Evolutionary conservation across 2,329 filamentous ascomycete genomes (phyloP).

Genomic region (Falciphora oryzae): DNA sequence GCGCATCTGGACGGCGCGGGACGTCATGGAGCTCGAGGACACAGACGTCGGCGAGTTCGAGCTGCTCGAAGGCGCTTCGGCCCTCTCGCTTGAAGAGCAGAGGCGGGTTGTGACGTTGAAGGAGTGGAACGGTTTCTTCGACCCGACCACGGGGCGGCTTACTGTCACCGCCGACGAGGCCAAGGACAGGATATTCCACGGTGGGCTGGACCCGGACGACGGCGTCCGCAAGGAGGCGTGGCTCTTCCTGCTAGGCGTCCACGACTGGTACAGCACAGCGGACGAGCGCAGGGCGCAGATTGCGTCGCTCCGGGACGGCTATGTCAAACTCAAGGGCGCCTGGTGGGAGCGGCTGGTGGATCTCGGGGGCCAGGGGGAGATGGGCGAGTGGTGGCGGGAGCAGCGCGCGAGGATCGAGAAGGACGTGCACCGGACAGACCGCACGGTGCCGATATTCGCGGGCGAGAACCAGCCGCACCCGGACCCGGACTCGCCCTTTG

Average conservation of each 20-base stretch:
- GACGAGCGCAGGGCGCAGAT: slow-evolving; percentile 80
- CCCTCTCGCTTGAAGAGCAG: slow-evolving; percentile 68
- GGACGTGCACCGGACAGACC: slow-evolving; percentile 95
- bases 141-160: slow-evolving; percentile 65
- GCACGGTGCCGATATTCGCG: slow-evolving; percentile 88
- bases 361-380: slow-evolving; percentile 69
- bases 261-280: slow-evolving; percentile 84
- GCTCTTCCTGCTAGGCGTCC: slow-evolving; percentile 87
- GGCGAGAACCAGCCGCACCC: slow-evolving; percentile 96
- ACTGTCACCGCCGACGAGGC: slow-evolving; percentile 83
- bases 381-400: slow-evolving; percentile 95
- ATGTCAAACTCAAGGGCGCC: slow-evolving; percentile 83
- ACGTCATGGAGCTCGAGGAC: slow-evolving; percentile 89
- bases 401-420: slow-evolving; percentile 94
- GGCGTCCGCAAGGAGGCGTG: slow-evolving; percentile 94
- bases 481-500: slow-evolving; percentile 91
- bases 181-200: slow-evolving; percentile 96
- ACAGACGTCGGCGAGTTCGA: slow-evolving; percentile 96
- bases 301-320: slow-evolving; percentile 85
- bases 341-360: slow-evolving; percentile 97
- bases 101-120: slow-evolving; percentile 71
- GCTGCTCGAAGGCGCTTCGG: slow-evolving; percentile 69
- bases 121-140: slow-evolving; percentile 92
- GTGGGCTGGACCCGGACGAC: slow-evolving; percentile 81
- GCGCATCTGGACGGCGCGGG: slow-evolving; percentile 86